Evolutionary conservation across 257 asterid genomes (phyloP), one percentile per base, ranked within the genome.

Genomic region (Datura wrightii): DNA sequence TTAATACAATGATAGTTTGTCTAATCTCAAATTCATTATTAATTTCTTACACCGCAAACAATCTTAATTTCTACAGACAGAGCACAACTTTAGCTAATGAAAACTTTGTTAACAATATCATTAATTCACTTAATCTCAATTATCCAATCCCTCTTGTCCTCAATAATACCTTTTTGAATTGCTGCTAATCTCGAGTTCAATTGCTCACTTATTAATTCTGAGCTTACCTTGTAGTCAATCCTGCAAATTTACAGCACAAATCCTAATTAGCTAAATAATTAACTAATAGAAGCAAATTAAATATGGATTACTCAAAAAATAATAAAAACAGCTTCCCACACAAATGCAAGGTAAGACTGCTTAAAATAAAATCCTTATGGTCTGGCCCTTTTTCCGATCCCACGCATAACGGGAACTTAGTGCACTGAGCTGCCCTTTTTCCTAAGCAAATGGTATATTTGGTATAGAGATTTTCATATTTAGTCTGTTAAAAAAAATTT

Each of bases 141-240:
- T 79, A 91, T 15, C 98, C 98, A 94, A 67, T 91, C 97, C 81
- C 83, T 91, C 46, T 87, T 84, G 84, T 94, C 97, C 80, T 94
- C 91, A 9, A 92, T 11, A 1, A 55, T 74, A 37, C 98, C 98
- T 63, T 86, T 84, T 83, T 92, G 97, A 69, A 94, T 91, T 81
- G 85, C 94, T 5, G 50, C 48, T 3, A 93, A 91, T 66, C 83
- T 89, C 13, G 90, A 86, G 82, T 88, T 83, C 37, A 94, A 87
- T 78, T 91, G 89, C 48, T 74, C 60, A 48, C 87, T 86, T 34
- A 86, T 91, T 16, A 82, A 85, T 71, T 89, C 85, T 56, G 41
- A 34, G 65, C 80, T 83, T 69, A 79, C 83, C 86, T 86, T 91
- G 86, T 94, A 94, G 54, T 92, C 92, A 82, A 63, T 87, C 91